Evolutionary conservation across 495 filamentous ascomycete genomes (phyloP), one percentile per base, ranked within the genome.

Genomic region (Aspergillus funiculosus): DNA sequence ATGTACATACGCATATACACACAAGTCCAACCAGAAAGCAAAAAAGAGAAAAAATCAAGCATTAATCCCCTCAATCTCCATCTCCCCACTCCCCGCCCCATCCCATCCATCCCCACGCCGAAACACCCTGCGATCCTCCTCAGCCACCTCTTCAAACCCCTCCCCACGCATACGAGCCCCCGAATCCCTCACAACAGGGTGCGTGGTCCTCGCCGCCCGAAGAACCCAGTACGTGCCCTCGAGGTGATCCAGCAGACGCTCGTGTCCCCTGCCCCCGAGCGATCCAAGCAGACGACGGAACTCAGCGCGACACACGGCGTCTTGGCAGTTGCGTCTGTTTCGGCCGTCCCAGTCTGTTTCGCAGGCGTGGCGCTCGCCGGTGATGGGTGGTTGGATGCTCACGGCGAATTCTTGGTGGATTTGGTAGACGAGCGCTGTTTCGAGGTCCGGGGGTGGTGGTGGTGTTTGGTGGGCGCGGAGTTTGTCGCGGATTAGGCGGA

Each of bases 161-260:
- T 52, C 45, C 1, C 72, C 72, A 2, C 35, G 22, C 31, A 56
- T 66, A 0, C 72, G 60, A n/a, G 40, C 57, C 8, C 38, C 20
- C 34, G 61, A 52, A 15, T 43, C 32, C 3, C 34, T 31, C 11
- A 61, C 54, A 1, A 17, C 41, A 1, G 71, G 64, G 45, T 73
- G 72, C 5, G 67, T 71, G 38, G 54, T 56, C 7, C 65, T 55
- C 41, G 58, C 54, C 5, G 63, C 66, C 1, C 72, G 58, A 14
- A 75, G 55, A 10, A 74, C 52, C 72, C 69, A 69, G 18, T 63
- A 59, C 13, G 30, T 50, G 6, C 38, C 35, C 47, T 75, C 72
- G 21, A 66, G 39, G 3, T 31, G 15, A 5, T 59, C 51, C 18
- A 64, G 52, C 3, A 53, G 11, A 22, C 51, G 41, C 10, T 40